Evolutionary conservation across 2,329 filamentous ascomycete genomes (phyloP).

Genomic region (Penicillium sp.): DNA sequence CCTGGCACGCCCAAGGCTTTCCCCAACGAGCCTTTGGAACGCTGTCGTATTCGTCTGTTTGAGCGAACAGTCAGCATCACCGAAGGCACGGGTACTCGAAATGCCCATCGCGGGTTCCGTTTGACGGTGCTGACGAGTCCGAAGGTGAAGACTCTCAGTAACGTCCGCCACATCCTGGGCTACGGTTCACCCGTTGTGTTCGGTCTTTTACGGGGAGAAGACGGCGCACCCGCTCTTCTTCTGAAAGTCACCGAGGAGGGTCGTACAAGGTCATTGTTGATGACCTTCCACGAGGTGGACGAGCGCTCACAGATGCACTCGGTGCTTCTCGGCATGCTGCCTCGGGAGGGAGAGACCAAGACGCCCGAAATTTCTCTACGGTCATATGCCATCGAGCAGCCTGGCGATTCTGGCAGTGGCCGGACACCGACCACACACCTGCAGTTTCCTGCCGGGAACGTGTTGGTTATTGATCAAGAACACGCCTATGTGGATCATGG

Average conservation of each 20-base stretch:
- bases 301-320: slow-evolving; percentile 69
- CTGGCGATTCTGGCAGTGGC: slow-evolving; percentile 31
- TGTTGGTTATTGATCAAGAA: slow-evolving; percentile 65
- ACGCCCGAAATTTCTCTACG: slow-evolving; percentile 64
- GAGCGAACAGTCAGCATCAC: slow-evolving; percentile 64
- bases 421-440: slow-evolving; percentile 31
- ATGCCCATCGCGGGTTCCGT: slow-evolving; percentile 73
- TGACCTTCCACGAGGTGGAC: slow-evolving; percentile 70
- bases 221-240: slow-evolving; percentile 63
- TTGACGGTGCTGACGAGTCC: slow-evolving; percentile 73
- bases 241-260: slow-evolving; percentile 65
- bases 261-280: slow-evolving; percentile 65
- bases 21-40: slow-evolving; percentile 66
- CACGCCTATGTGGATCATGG: slow-evolving; percentile 53
- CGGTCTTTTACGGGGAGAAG: slow-evolving; percentile 68
- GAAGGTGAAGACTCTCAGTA: slow-evolving; percentile 70
- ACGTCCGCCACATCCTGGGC: slow-evolving; percentile 65
- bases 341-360: slow-evolving; percentile 65
- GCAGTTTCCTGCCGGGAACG: slow-evolving; percentile 36
- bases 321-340: slow-evolving; percentile 66
- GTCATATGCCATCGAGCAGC: slow-evolving; percentile 58
- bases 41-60: slow-evolving; percentile 71
- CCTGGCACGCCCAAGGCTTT: slow-evolving; percentile 67
- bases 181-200: slow-evolving; percentile 68
- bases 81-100: slow-evolving; percentile 67